Evolutionary conservation across 148 eudicot genomes (phyloP).

Genomic region (Rhododendron molle): DNA sequence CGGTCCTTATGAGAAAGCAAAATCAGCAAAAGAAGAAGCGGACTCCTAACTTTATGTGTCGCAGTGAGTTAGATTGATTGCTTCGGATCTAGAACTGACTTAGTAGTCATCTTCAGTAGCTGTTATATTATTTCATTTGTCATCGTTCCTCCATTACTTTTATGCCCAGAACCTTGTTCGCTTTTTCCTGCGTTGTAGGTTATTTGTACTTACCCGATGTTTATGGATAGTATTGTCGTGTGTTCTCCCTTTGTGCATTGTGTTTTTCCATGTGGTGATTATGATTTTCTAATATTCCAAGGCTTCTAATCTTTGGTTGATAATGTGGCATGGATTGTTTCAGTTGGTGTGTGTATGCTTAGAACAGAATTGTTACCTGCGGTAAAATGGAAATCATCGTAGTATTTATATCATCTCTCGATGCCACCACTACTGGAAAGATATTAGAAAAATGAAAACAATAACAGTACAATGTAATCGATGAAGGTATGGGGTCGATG

Average conservation of each 20-base stretch:
- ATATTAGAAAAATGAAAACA: background rate
- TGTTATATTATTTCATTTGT: background rate
- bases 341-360: background rate
- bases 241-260: background rate
- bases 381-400: background rate
- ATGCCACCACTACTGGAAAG: background rate
- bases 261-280: background rate
- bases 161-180: background rate
- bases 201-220: background rate
- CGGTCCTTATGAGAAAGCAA: constrained; percentile 60
- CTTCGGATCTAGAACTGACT: background rate
- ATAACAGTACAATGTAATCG: background rate
- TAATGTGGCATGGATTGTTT: background rate
- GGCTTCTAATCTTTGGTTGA: background rate
- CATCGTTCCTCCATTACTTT: background rate
- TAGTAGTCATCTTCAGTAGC: constrained; percentile 2
- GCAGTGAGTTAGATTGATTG: background rate
- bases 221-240: background rate
- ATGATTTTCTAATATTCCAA: background rate
- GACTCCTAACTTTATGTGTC: constrained; percentile 24
- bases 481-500: too few relatives aligned
- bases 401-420: background rate
- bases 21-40: constrained; percentile 70
- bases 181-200: background rate
- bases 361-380: background rate